A percentile compares a stretch with the other conserved stretches of the same genome.
phyloP scores from a whole-genome alignment of 140 eudicot species.

The Erigeron philadelphicus region DNA sequence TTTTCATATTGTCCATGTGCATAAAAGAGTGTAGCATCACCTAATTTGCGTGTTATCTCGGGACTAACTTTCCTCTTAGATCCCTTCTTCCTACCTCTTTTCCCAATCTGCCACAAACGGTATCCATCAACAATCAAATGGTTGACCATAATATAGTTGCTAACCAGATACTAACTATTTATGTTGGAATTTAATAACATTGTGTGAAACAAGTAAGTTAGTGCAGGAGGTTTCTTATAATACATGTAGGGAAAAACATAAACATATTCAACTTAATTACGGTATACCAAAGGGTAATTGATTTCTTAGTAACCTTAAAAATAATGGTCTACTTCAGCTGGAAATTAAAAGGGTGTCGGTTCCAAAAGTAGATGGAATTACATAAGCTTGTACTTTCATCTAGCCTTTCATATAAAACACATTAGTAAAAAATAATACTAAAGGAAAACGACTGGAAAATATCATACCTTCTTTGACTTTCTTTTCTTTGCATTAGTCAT shows the following conservation, averaged over 20 bases:
- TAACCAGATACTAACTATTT: slow-evolving; percentile 17
- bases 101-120: slow-evolving; percentile 39
- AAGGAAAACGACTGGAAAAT: neutral
- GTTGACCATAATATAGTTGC: slow-evolving; percentile 6
- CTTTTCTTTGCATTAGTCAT: slow-evolving; percentile 48
- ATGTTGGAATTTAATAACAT: neutral
- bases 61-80: slow-evolving; percentile 61
- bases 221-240: neutral
- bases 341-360: neutral
- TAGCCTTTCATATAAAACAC: neutral
- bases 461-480: slow-evolving; percentile 57
- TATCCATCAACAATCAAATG: slow-evolving; percentile 1
- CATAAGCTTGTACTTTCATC: slow-evolving; percentile 8
- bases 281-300: too few species aligned
- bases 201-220: neutral
- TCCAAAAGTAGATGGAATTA: slow-evolving; percentile 14
- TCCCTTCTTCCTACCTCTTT: slow-evolving; percentile 75
- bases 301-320: too few species aligned
- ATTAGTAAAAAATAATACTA: neutral
- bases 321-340: too few species aligned
- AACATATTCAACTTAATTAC: too few species aligned
- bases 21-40: slow-evolving; percentile 79
- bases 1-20: slow-evolving; percentile 71
- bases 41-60: slow-evolving; percentile 67
- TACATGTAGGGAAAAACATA: neutral